Evolutionary conservation across 1,284 basidiomycete species (phyloP).

Genomic region (Hemileia vastatrix): DNA sequence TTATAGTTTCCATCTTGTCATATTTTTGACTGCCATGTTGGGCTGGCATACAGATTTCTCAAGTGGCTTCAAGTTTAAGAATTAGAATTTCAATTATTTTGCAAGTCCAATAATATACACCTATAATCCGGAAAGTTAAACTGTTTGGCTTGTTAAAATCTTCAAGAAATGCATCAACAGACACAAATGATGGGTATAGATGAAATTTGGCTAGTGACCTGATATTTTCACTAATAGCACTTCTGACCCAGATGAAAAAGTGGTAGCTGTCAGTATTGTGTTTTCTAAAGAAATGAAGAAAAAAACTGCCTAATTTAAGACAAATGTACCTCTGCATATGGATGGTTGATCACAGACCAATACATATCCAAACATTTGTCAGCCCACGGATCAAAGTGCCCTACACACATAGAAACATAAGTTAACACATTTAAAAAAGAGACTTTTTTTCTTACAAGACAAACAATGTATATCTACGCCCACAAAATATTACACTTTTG

Average conservation of each 20-base stretch:
- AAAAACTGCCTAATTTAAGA: conserved; percentile 11
- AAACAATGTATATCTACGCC: conserved; percentile 47
- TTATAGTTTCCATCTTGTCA: conserved; percentile 71
- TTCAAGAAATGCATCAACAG: conserved; percentile 56
- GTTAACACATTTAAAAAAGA: conserved; percentile 1
- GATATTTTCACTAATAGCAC: conserved; percentile 45
- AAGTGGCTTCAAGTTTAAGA: conserved; percentile 36
- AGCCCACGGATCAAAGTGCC: conserved; percentile 63
- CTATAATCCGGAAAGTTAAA: conserved; percentile 59
- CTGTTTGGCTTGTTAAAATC: conserved; percentile 54
- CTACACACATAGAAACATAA: conserved; percentile 54
- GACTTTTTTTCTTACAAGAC: conserved; percentile 5
- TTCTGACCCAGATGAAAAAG: conserved; percentile 45
- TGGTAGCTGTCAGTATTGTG: conserved; percentile 56
- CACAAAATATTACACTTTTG: conserved; percentile 30
- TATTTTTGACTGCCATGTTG: conserved; percentile 58
- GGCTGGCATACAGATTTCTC: conserved; percentile 42
- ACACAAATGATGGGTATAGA: conserved; percentile 62
- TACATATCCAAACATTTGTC: conserved; percentile 61
- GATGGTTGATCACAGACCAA: conserved; percentile 65
- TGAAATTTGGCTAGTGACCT: conserved; percentile 44
- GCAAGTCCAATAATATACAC: conserved; percentile 52
- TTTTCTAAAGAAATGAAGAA: conserved; percentile 50
- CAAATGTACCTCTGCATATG: conserved; percentile 64
- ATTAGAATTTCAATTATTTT: conserved; percentile 51